Conservation (phyloP, 176 grass and related monocot genomes). For the Oryza coarctata region DNA sequence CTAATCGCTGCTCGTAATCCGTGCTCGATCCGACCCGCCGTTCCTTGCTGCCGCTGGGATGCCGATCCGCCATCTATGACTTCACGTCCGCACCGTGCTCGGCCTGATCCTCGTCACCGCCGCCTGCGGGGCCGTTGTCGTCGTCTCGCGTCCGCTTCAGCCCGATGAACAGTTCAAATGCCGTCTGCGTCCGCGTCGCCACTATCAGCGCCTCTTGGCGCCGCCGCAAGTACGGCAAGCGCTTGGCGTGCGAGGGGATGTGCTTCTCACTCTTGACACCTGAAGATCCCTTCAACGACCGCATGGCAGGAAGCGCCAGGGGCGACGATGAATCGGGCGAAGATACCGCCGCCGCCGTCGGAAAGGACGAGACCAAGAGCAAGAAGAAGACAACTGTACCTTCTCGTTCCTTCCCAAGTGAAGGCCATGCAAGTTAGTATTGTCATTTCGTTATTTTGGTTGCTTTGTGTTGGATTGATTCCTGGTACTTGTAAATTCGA, state of each 20-base stretch:
- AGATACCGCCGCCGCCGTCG: neutral
- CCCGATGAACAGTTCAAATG: too few species aligned
- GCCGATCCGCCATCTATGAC: too few species aligned
- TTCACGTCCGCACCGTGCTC: too few species aligned
- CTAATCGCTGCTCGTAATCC: too few species aligned
- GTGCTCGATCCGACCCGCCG: too few species aligned
- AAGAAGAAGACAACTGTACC: too few species aligned
- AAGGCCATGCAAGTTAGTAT: slow-evolving; percentile 56
- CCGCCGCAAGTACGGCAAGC: slow-evolving; percentile 80
- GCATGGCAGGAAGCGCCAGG: slow-evolving; percentile 57
- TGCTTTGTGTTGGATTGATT: neutral
- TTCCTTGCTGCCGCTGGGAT: too few species aligned
- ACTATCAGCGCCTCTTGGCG: slow-evolving; percentile 65
- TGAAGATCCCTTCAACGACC: slow-evolving; percentile 67
- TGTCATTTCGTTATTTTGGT: neutral
- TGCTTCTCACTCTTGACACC: slow-evolving; percentile 77
- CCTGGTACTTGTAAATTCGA: neutral
- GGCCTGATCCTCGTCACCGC: too few species aligned
- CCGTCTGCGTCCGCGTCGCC: slow-evolving; percentile 67
- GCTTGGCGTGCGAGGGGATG: slow-evolving; percentile 81
- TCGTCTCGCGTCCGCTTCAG: too few species aligned
- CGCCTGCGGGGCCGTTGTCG: too few species aligned
- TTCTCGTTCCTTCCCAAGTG: too few species aligned
- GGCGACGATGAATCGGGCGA: neutral
- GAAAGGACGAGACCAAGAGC: neutral